Conservation (phyloP, 176 grass and related monocot genomes). For the Miscanthus lutarioriparius region DNA sequence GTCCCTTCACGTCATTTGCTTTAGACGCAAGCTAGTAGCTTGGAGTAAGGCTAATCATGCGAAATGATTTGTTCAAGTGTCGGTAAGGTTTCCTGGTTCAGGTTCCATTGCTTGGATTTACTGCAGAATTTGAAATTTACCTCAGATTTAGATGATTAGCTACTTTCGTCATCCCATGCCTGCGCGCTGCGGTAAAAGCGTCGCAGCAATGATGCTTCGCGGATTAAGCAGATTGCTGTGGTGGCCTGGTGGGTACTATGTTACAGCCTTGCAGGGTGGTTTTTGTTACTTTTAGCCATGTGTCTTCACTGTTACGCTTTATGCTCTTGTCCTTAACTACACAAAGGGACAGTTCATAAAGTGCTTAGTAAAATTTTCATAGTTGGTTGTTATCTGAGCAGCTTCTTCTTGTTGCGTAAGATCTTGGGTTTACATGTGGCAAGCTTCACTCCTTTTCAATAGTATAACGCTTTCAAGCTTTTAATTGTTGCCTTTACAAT, state of each 20-base stretch:
- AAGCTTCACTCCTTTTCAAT: background rate
- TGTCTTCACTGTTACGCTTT: constrained; percentile 45
- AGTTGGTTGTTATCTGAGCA: constrained; percentile 24
- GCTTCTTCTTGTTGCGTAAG: constrained; percentile 18
- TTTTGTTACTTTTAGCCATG: constrained; percentile 47
- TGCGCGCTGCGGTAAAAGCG: background rate
- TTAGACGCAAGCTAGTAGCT: constrained; percentile 26
- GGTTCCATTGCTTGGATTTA: background rate
- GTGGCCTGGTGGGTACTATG: constrained; percentile 18
- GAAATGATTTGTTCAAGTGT: constrained; percentile 16
- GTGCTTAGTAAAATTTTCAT: constrained; percentile 21
- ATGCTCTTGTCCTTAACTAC: constrained; percentile 31
- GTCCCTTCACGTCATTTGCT: constrained; percentile 20
- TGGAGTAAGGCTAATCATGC: constrained; percentile 28
- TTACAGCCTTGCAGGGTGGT: constrained; percentile 35
- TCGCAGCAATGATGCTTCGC: constrained; percentile 29
- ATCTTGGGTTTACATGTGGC: background rate
- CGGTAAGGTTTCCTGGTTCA: background rate
- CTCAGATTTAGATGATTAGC: background rate
- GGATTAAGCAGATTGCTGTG: constrained; percentile 11
- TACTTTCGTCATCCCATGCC: background rate
- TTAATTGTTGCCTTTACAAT: background rate
- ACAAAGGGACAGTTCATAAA: constrained; percentile 37
- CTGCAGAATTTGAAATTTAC: background rate
- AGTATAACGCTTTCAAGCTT: constrained; percentile 17